Evolutionary conservation across 768 basidiomycete genomes (phyloP), one percentile per base, ranked within the genome.

Genomic region (Suillus subaureus): DNA sequence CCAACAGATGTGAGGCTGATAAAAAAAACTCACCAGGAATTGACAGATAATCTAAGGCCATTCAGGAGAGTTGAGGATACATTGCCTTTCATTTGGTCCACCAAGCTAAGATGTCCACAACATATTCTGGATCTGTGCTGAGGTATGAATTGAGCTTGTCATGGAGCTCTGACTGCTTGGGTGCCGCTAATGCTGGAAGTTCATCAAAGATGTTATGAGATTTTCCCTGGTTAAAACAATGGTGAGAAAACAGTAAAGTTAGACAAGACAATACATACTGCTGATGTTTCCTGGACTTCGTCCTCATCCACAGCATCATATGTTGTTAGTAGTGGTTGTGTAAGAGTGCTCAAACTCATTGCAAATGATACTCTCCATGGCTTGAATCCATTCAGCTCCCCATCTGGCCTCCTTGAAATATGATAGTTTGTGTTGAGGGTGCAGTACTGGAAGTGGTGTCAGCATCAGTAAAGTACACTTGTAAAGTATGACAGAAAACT

Each of bases 41-140:
- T 13, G 65, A 66, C 2, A 77, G 67, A 58, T 79, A 79, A 60
- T 80, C 75, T 3, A 76, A 49, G 3, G 74, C 79, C 78, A 81
- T 79, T 0, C 70, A 64, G 1, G 73, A 76, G 2, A 80, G 74
- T 11, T 62, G 57, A 13, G 78, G 79, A 64, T 71, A 80, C 1
- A 66, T 64, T 8, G 61, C 8, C 26, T 66, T 64, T 8, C 64
- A 52, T 6, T 74, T 64, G 8, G 28, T 21, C 79, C 80, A 80
- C 79, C 77, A 80, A n/a, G 26, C 21, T 55, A 80, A 61, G 1
- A 69, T 33, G 55, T 80, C 69, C 1, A 21, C 54, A 16, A 73
- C 70, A 49, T 66, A 35, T 54, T 78, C 75, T 16, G 69, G 57
- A 26, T 71, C 69, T 0, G 72, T 68, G 39, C 61, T 66, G 16